These are phyloP conservation scores for Cephaloascus albidus DNA, from an alignment of 805 yeast genomes.

Conservation along the genomic window DNA sequence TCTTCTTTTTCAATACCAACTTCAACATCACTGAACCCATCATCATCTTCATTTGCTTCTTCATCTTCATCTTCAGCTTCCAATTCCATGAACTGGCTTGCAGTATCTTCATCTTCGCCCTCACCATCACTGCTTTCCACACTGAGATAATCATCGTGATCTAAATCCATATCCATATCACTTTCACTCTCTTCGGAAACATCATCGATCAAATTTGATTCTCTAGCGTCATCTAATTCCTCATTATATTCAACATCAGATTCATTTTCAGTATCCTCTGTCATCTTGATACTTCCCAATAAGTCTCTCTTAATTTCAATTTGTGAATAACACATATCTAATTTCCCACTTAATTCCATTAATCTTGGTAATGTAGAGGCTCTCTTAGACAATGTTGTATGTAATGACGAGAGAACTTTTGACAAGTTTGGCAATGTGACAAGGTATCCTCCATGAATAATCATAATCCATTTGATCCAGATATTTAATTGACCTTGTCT, in stretches of 20 bases:
- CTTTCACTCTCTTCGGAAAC: conserved; percentile 9
- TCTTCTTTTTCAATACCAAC: conserved; percentile 12
- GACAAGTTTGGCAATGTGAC: conserved; percentile 35
- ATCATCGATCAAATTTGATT: conserved; percentile 8
- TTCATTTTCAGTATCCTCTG: conserved; percentile 23
- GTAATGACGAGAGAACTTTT: conserved; percentile 32
- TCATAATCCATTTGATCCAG: conserved; percentile 49
- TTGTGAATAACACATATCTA: conserved; percentile 36
- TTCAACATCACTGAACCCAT: conserved; percentile 8
- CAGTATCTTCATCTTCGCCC: conserved; percentile 13
- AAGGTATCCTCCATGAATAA: conserved; percentile 44
- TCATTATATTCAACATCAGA: conserved; percentile 64
- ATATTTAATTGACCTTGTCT: conserved; percentile 40
- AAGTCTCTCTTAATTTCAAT: conserved; percentile 31
- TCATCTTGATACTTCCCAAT: conserved; percentile 13
- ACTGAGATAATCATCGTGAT: conserved; percentile 7
- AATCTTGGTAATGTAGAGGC: conserved; percentile 39
- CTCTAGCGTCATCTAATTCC: conserved; percentile 46
- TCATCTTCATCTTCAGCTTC: conserved; percentile 5
- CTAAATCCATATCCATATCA: conserved; percentile 10
- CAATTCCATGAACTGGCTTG: conserved; percentile 7
- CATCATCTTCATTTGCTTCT: conserved; percentile 7
- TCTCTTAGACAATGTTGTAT: conserved; percentile 36
- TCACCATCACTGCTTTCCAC: conserved; percentile 10
- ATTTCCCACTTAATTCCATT: conserved; percentile 40